phyloP scores from a whole-genome alignment of 2,329 filamentous ascomycete species.

The Trichophyton rubrum region DNA sequence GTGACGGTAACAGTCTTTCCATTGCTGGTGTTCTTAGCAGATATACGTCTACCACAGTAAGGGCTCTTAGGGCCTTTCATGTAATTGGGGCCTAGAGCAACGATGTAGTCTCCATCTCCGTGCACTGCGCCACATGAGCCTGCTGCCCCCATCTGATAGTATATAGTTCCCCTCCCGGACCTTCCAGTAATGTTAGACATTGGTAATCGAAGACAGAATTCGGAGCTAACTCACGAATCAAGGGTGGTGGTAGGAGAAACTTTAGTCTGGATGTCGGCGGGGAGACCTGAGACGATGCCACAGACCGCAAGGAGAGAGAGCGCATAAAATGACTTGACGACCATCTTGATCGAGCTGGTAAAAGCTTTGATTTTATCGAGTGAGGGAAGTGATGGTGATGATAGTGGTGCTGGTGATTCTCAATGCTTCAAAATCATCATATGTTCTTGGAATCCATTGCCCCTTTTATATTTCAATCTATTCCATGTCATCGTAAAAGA shows the following conservation, averaged over 20 bases:
- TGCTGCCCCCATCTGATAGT: constrained; percentile 6
- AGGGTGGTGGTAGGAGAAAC: no score
- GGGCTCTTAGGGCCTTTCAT: constrained; percentile 7
- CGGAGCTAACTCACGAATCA: not conserved
- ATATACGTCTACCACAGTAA: constrained; percentile 8
- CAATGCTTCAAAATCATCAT: not conserved
- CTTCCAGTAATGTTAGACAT: not conserved
- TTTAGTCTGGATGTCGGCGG: not conserved
- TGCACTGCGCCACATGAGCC: constrained; percentile 10
- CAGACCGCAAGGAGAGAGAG: not conserved
- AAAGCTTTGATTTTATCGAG: not conserved
- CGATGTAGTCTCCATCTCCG: constrained; percentile 8
- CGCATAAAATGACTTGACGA: not conserved
- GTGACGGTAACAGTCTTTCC: constrained; percentile 6
- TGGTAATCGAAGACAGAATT: not conserved
- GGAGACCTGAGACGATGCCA: not conserved
- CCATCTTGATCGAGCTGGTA: not conserved
- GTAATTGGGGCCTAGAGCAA: constrained; percentile 7
- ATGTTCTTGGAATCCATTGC: not conserved
- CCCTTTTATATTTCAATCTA: not conserved
- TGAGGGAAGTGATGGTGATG: not conserved
- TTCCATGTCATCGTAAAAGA: not conserved
- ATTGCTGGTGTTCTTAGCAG: constrained; percentile 9
- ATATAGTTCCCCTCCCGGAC: constrained; percentile 8
- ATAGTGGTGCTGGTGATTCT: not conserved